These are phyloP conservation scores for Aspergillus fumigatus DNA, from an alignment of 2,329 filamentous ascomycete genomes.

Conservation along the genomic window DNA sequence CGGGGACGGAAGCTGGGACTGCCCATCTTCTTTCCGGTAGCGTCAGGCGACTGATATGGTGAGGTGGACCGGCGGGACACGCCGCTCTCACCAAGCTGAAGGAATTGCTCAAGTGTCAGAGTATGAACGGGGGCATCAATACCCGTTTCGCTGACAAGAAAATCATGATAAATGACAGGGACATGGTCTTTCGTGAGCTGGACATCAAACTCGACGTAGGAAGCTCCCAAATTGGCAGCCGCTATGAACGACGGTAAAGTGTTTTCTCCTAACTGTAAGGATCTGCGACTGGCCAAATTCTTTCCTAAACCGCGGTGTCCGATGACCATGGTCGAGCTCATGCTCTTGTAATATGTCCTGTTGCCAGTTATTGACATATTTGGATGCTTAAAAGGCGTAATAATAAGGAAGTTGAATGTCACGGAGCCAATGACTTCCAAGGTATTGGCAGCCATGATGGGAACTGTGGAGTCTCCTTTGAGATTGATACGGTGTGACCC, in stretches of 20 bases:
- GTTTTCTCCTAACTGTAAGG: constrained; percentile 92
- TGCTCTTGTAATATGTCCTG: constrained; percentile 94
- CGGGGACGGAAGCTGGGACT: constrained; percentile 35
- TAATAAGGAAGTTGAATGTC: constrained; percentile 94
- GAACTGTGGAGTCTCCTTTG: constrained; percentile 87
- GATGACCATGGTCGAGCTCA: constrained; percentile 80
- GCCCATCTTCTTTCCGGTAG: constrained; percentile 9
- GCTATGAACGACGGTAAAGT: constrained; percentile 94
- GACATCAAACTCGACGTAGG: constrained; percentile 74
- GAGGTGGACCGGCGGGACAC: constrained; percentile 45
- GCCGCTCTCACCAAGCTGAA: constrained; percentile 69
- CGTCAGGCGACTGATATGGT: constrained; percentile 28
- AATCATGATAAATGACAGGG: constrained; percentile 97
- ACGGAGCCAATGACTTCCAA: constrained; percentile 90
- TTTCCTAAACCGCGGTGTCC: constrained; percentile 78
- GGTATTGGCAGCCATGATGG: constrained; percentile 75
- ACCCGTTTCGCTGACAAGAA: constrained; percentile 93
- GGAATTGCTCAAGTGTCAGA: constrained; percentile 83
- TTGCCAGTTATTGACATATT: constrained; percentile 88
- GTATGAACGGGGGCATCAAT: constrained; percentile 96
- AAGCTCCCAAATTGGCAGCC: constrained; percentile 83
- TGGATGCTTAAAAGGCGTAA: constrained; percentile 89
- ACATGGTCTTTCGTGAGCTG: constrained; percentile 98
- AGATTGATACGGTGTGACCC: constrained; percentile 85
- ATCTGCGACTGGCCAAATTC: constrained; percentile 77